phyloP scores from a whole-genome alignment of 768 basidiomycete genomes.

The Polyporus arcularius region DNA sequence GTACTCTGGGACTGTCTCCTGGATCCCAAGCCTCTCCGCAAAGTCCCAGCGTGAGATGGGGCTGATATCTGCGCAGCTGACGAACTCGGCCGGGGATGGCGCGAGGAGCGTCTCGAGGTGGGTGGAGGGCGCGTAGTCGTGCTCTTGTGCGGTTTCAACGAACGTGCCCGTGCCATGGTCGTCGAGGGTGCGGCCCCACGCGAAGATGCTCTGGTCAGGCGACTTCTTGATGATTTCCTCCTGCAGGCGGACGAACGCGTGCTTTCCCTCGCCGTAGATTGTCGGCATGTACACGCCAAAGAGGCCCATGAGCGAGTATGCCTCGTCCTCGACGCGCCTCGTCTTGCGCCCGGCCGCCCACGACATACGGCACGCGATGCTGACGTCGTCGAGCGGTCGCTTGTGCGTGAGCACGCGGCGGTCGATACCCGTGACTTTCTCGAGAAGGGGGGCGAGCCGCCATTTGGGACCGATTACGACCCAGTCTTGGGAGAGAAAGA shows the following conservation, averaged over 20 bases:
- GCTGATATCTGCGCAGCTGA: constrained; percentile 1
- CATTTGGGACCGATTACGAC: constrained; percentile 4
- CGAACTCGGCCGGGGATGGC: constrained; percentile 11
- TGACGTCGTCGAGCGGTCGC: constrained; percentile 2
- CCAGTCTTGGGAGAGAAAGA: constrained; percentile 13
- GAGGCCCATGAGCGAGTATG: constrained; percentile 20
- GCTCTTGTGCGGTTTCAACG: constrained; percentile 2
- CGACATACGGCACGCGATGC: constrained; percentile 13
- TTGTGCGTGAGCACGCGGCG: constrained; percentile 11
- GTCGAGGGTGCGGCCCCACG: constrained; percentile 5
- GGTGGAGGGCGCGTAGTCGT: constrained; percentile 9
- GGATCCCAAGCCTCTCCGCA: not conserved
- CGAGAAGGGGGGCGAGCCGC: constrained; percentile 6
- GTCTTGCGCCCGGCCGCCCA: constrained; percentile 14
- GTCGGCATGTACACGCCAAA: constrained; percentile 13
- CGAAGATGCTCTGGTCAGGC: constrained; percentile 14
- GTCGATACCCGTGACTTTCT: constrained; percentile 10
- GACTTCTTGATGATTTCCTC: constrained; percentile 11
- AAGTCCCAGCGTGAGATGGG: constrained; percentile 2
- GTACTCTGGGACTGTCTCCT: constrained; percentile 7
- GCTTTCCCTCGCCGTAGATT: constrained; percentile 10
- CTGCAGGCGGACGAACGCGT: constrained; percentile 13
- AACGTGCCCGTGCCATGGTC: not conserved
- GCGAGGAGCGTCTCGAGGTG: constrained; percentile 9
- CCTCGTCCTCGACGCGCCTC: constrained; percentile 15